A percentile compares a stretch with the other conserved stretches of the same genome.
Conservation (phyloP, 2,329 filamentous ascomycete species). For the Atkinsonella hypoxylon region DNA sequence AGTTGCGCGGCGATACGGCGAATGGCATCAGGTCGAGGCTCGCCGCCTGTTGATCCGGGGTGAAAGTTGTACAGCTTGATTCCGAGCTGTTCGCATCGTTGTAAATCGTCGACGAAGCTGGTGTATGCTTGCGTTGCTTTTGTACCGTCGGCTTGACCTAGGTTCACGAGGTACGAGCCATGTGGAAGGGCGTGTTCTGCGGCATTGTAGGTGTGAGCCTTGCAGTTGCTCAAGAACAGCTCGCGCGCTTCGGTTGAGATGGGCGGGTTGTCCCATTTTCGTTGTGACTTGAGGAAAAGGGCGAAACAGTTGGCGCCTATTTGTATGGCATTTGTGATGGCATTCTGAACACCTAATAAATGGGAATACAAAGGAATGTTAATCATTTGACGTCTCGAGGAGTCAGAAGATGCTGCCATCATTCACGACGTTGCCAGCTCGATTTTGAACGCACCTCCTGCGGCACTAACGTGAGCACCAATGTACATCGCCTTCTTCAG, state of each 20-base stretch:
- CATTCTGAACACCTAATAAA: slow-evolving; percentile 74
- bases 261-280: slow-evolving; percentile 82
- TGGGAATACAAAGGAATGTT: background rate
- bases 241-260: slow-evolving; percentile 55
- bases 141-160: slow-evolving; percentile 68
- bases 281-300: slow-evolving; percentile 89
- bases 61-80: slow-evolving; percentile 98
- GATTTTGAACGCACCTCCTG: slow-evolving; percentile 51
- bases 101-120: slow-evolving; percentile 77
- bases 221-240: slow-evolving; percentile 58
- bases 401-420: background rate
- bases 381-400: background rate
- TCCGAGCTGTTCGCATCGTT: slow-evolving; percentile 72
- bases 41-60: slow-evolving; percentile 69
- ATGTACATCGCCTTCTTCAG: slow-evolving; percentile 66
- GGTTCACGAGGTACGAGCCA: slow-evolving; percentile 91
- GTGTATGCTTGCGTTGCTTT: slow-evolving; percentile 80
- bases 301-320: slow-evolving; percentile 91
- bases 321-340: slow-evolving; percentile 62
- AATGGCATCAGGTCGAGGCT: slow-evolving; percentile 56
- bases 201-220: slow-evolving; percentile 58
- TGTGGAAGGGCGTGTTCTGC: slow-evolving; percentile 73
- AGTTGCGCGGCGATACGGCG: slow-evolving; percentile 68
- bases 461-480: slow-evolving; percentile 82
- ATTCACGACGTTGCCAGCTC: background rate